These are phyloP conservation scores for Sutorius eximius DNA, from an alignment of 1,284 basidiomycete genomes.

Conservation along the genomic window DNA sequence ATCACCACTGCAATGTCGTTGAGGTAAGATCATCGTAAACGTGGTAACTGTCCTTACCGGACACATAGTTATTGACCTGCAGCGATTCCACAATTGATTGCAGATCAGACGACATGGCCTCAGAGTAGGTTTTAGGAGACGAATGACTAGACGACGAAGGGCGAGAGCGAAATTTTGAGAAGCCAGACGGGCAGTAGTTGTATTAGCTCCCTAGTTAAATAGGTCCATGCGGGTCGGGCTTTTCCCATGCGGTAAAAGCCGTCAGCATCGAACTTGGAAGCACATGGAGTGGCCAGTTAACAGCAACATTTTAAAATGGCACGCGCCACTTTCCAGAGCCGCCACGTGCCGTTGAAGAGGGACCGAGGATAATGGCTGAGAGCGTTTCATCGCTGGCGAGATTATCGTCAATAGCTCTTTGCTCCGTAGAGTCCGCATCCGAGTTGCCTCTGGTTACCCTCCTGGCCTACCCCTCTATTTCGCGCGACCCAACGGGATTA, in stretches of 20 bases:
- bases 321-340: too few relatives aligned
- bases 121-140: neutral
- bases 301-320: neutral
- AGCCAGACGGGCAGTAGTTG: neutral
- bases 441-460: neutral
- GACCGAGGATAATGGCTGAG: too few relatives aligned
- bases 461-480: neutral
- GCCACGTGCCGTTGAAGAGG: too few relatives aligned
- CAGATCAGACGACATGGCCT: conserved; percentile 19
- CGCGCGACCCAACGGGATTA: neutral
- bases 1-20: conserved; percentile 11
- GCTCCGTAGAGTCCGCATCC: neutral
- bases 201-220: neutral
- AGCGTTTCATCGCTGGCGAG: too few relatives aligned
- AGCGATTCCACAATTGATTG: conserved; percentile 8
- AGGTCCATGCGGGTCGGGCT: neutral
- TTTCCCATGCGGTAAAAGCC: neutral
- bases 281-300: too few relatives aligned
- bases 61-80: conserved; percentile 11
- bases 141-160: neutral
- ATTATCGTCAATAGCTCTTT: neutral
- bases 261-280: neutral
- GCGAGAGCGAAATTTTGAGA: neutral
- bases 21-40: neutral
- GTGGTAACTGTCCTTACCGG: conserved; percentile 10